phyloP scores from a whole-genome alignment of 2,329 filamentous ascomycete species.

The Tricladium varicosporioides region DNA sequence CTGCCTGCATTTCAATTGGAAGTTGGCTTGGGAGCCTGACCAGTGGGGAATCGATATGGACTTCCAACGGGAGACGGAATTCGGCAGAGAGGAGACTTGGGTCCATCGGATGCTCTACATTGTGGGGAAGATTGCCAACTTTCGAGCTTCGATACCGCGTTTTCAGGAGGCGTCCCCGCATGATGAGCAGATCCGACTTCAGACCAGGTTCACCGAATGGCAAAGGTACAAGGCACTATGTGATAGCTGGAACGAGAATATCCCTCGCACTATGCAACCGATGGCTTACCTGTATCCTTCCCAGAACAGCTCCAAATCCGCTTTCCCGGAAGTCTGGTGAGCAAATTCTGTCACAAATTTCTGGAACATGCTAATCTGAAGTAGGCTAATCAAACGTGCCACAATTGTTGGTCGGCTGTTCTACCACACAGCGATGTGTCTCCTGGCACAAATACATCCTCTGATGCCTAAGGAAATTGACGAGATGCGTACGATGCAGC shows the following conservation, averaged over 20 bases:
- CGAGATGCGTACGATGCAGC: slow-evolving; percentile 68
- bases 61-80: slow-evolving; percentile 55
- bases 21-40: slow-evolving; percentile 84
- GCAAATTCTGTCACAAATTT: slow-evolving; percentile 30
- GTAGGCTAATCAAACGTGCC: slow-evolving; percentile 76
- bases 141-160: slow-evolving; percentile 67
- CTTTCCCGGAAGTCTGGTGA: slow-evolving; percentile 85
- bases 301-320: slow-evolving; percentile 65
- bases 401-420: slow-evolving; percentile 81
- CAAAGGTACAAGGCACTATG: slow-evolving; percentile 75
- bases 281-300: slow-evolving; percentile 72
- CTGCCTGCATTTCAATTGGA: slow-evolving; percentile 85
- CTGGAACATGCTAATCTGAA: slow-evolving; percentile 25
- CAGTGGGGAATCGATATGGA: slow-evolving; percentile 85
- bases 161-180: slow-evolving; percentile 58
- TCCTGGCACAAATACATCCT: slow-evolving; percentile 79
- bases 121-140: slow-evolving; percentile 82
- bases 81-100: slow-evolving; percentile 77
- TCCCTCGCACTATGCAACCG: slow-evolving; percentile 84
- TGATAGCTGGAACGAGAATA: slow-evolving; percentile 75
- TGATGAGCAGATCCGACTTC: slow-evolving; percentile 61
- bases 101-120: slow-evolving; percentile 87
- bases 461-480: slow-evolving; percentile 52
- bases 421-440: slow-evolving; percentile 82
- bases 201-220: slow-evolving; percentile 74